Evolutionary conservation across 768 basidiomycete genomes (phyloP), one percentile per base, ranked within the genome.

Genomic region (Punctularia strigosozonata): DNA sequence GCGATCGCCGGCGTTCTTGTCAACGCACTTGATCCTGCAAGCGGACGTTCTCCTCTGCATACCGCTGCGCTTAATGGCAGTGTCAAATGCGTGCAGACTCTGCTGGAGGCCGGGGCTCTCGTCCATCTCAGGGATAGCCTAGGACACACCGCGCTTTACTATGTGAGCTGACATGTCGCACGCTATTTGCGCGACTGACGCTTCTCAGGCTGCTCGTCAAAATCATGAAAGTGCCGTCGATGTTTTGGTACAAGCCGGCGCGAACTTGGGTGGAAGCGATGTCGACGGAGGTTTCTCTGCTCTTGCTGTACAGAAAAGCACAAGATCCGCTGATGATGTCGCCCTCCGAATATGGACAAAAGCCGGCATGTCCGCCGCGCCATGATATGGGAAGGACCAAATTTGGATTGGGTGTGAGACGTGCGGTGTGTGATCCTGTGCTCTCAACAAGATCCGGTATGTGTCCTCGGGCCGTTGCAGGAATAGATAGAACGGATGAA

Each of bases 101-200:
- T 91, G 25, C 66, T 91, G 15, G 64, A 72, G 43, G 73, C 75
- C 0, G 88, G 88, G 4, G 85, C 87, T 1, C 62, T 87, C 12
- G 88, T 91, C 17, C 88, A 92, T 55, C 62, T 83, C 6, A 68
- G 89, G 40, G 89, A 92, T 54, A 53, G 58, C 1, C 64, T 90
- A 32, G 89, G 85, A 2, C 87, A 90, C 50, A 89, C 88, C 12
- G 71, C 85, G 3, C 62, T 90, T 13, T 90, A 89, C 57, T 83
- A 88, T 57, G 84, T 84, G 45, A 49, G 75, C 56, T 22, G 28
- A 10, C 28, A 10, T 15, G 28, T 30, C 28, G 28, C 10, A 30
- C 28, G 10, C 15, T 30, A 15, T 30, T 30, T 10, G 28, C 10
- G 10, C 28, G 28, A 10, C 24, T 31, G 30, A 20, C 20, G 18